Evolutionary conservation across 2,329 filamentous ascomycete genomes (phyloP).

Genomic region (Alternaria triticimaculans): DNA sequence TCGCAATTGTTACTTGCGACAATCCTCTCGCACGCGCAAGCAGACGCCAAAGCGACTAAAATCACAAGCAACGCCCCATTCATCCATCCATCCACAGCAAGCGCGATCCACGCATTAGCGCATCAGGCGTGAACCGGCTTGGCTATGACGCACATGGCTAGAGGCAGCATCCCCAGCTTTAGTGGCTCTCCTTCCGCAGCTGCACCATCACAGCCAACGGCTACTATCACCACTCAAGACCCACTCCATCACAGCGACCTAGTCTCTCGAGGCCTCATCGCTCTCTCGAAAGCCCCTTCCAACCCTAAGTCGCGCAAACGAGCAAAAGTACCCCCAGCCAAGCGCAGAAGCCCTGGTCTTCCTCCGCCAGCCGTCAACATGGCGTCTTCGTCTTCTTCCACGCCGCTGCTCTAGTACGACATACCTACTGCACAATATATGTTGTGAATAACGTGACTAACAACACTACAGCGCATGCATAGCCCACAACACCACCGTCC

Average conservation of each 20-base stretch:
- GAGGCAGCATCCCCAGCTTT: constrained; percentile 35
- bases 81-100: constrained; percentile 2
- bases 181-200: constrained; percentile 15
- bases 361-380: constrained; percentile 28
- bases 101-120: constrained; percentile 17
- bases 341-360: neutral
- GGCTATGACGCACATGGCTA: constrained; percentile 33
- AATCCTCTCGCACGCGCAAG: neutral
- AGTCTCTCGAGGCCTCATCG: constrained; percentile 11
- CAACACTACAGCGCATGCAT: constrained; percentile 76
- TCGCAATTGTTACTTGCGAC: neutral
- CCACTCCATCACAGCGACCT: constrained; percentile 6
- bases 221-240: constrained; percentile 1
- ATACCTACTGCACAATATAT: neutral
- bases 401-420: constrained; percentile 50
- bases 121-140: constrained; percentile 13
- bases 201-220: constrained; percentile 3
- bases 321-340: constrained; percentile 1
- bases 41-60: neutral
- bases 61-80: neutral
- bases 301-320: neutral
- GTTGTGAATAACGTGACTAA: constrained; percentile 10
- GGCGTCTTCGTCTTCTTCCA: constrained; percentile 49
- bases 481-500: constrained; percentile 89
- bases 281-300: constrained; percentile 6